phyloP scores from a whole-genome alignment of 805 yeast species.

The Metschnikowia drakensbergensis region DNA sequence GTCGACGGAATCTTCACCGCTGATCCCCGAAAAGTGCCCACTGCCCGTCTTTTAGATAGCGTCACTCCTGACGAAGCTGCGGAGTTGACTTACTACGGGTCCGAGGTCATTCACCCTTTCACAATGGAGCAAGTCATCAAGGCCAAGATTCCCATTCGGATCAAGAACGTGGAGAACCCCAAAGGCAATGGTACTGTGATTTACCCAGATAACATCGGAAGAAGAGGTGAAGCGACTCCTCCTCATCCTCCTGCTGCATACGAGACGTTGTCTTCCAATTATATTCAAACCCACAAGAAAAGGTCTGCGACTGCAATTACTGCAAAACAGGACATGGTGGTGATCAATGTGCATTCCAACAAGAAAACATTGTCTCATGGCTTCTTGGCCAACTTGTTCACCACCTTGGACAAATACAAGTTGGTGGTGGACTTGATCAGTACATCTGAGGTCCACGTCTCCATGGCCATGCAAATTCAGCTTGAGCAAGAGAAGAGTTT shows the following conservation, averaged over 20 bases:
- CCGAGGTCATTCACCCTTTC: slow-evolving; percentile 97
- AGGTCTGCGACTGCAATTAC: slow-evolving; percentile 94
- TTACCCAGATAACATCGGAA: slow-evolving; percentile 84
- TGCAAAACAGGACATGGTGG: slow-evolving; percentile 88
- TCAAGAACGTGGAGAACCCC: slow-evolving; percentile 94
- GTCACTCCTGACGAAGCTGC: slow-evolving; percentile 99
- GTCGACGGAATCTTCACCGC: slow-evolving; percentile 99
- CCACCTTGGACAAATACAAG: slow-evolving; percentile 76
- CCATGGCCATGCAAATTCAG: slow-evolving; percentile 90
- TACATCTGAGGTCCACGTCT: slow-evolving; percentile 96
- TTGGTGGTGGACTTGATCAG: slow-evolving; percentile 93
- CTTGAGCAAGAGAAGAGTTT: slow-evolving; percentile 60
- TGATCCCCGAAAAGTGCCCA: slow-evolving; percentile 92
- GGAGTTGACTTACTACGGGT: slow-evolving; percentile 94
- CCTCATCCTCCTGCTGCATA: slow-evolving; percentile 90
- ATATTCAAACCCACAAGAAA: slow-evolving; percentile 41
- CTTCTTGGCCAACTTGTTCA: slow-evolving; percentile 85
- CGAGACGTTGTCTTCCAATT: slow-evolving; percentile 39
- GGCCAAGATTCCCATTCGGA: slow-evolving; percentile 94
- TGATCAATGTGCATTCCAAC: slow-evolving; percentile 89
- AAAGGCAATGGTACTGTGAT: slow-evolving; percentile 89
- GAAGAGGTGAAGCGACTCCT: slow-evolving; percentile 85
- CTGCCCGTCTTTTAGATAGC: slow-evolving; percentile 76
- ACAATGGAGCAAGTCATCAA: slow-evolving; percentile 98
- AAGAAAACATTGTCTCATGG: slow-evolving; percentile 92